Evolutionary conservation across 768 basidiomycete species (phyloP).

Genomic region (Mycena rosella): DNA sequence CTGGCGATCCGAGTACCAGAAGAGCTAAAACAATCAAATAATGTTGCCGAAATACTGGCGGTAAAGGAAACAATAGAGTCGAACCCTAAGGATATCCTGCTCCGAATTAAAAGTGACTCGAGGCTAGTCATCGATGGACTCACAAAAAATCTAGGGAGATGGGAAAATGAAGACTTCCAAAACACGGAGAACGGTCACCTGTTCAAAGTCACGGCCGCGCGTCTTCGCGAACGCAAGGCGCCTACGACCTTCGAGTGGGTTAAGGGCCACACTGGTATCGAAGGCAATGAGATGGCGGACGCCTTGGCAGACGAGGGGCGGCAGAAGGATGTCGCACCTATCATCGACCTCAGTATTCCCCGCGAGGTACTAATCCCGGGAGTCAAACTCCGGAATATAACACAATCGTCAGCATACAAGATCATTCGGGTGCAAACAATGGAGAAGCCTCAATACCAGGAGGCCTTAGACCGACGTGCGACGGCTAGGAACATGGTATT

Average conservation of each 20-base stretch:
- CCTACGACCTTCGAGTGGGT: too few species aligned
- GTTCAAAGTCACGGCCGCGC: not conserved
- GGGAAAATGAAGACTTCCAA: not conserved
- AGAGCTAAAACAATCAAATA: too few species aligned
- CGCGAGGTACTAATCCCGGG: not conserved
- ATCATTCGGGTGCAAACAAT: not conserved
- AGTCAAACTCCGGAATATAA: not conserved
- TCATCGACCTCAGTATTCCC: not conserved
- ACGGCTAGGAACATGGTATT: not conserved
- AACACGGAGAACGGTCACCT: slow-evolving; percentile 3
- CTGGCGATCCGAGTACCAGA: too few species aligned
- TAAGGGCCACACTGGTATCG: not conserved
- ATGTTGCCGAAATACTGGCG: too few species aligned
- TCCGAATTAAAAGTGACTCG: too few species aligned
- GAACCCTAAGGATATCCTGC: too few species aligned
- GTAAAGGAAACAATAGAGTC: too few species aligned
- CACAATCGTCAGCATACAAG: not conserved
- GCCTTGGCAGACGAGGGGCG: not conserved
- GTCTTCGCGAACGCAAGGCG: not conserved
- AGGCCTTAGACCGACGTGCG: too few species aligned
- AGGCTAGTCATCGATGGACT: too few species aligned
- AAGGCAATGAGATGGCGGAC: not conserved
- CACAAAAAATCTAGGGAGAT: not conserved
- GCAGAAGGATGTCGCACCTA: not conserved
- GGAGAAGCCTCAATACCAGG: not conserved